phyloP scores from a whole-genome alignment of 1,284 basidiomycete species.

The Ustilago hordei region DNA sequence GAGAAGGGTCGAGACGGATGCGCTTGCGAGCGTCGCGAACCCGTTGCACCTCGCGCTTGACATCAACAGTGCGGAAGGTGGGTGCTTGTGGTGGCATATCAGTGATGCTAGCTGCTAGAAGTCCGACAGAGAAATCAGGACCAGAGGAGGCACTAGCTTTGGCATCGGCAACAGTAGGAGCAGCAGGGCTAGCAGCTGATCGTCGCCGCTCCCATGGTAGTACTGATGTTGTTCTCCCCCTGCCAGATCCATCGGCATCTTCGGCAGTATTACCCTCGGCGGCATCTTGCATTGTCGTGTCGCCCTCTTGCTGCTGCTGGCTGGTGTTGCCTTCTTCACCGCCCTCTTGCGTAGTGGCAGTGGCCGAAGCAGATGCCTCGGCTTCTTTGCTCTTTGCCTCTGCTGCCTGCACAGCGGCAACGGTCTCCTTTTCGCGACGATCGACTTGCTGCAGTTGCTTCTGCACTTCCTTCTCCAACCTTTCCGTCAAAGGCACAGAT shows the following conservation, averaged over 20 bases:
- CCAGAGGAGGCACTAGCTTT: conserved; percentile 9
- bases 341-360: conserved; percentile 7
- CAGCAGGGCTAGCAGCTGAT: conserved; percentile 20
- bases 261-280: conserved; percentile 12
- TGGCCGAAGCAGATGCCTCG: conserved; percentile 19
- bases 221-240: conserved; percentile 32
- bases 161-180: conserved; percentile 11
- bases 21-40: conserved; percentile 80
- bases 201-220: conserved; percentile 36
- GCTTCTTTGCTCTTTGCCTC: conserved; percentile 36
- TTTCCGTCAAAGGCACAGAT: conserved; percentile 60
- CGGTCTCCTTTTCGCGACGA: conserved; percentile 40
- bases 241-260: conserved; percentile 13
- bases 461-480: conserved; percentile 63
- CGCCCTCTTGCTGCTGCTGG: conserved; percentile 37
- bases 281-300: conserved; percentile 46
- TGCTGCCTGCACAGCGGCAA: conserved; percentile 40
- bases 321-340: conserved; percentile 9
- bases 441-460: conserved; percentile 60
- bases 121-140: conserved; percentile 45
- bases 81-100: conserved; percentile 82
- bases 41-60: conserved; percentile 89
- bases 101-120: conserved; percentile 75
- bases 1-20: conserved; percentile 58
- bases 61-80: conserved; percentile 85